Evolutionary conservation across 2,329 filamentous ascomycete genomes (phyloP).

Genomic region (Reticulascus tulasneorum): DNA sequence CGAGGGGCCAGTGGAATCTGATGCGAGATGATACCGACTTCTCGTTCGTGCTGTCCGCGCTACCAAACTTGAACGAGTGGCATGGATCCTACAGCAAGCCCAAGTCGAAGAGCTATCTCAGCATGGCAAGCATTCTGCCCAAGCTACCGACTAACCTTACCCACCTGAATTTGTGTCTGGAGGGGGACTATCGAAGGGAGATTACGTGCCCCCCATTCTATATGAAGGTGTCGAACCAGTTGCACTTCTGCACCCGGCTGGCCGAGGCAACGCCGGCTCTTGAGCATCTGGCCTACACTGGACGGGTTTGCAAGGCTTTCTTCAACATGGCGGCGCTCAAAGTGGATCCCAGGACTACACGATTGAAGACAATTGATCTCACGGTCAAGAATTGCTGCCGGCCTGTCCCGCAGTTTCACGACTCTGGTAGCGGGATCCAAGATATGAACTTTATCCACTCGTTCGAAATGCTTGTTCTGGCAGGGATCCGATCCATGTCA

Average conservation of each 20-base stretch:
- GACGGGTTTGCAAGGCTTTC: conserved; percentile 65
- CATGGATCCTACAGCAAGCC: conserved; percentile 65
- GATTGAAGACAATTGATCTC: conserved; percentile 64
- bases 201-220: conserved; percentile 57
- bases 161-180: conserved; percentile 64
- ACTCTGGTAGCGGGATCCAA: conserved; percentile 65
- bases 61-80: conserved; percentile 64
- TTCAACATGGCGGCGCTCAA: conserved; percentile 56
- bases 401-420: conserved; percentile 49
- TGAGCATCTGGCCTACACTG: conserved; percentile 68
- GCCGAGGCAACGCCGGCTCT: conserved; percentile 57
- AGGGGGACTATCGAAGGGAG: conserved; percentile 68
- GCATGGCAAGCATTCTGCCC: conserved; percentile 60
- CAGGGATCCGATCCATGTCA: conserved; percentile 57
- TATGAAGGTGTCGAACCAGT: conserved; percentile 52
- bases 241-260: conserved; percentile 59
- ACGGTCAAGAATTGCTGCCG: conserved; percentile 74
- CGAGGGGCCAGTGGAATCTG: conserved; percentile 74
- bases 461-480: conserved; percentile 65
- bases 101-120: conserved; percentile 70
- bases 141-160: conserved; percentile 54
- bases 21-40: conserved; percentile 63
- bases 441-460: conserved; percentile 68
- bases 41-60: conserved; percentile 52
- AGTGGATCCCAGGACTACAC: conserved; percentile 43